These are phyloP conservation scores for Plasmodium yoelii DNA, from an alignment of 169 alveolate genomes.

Conservation along the genomic window DNA sequence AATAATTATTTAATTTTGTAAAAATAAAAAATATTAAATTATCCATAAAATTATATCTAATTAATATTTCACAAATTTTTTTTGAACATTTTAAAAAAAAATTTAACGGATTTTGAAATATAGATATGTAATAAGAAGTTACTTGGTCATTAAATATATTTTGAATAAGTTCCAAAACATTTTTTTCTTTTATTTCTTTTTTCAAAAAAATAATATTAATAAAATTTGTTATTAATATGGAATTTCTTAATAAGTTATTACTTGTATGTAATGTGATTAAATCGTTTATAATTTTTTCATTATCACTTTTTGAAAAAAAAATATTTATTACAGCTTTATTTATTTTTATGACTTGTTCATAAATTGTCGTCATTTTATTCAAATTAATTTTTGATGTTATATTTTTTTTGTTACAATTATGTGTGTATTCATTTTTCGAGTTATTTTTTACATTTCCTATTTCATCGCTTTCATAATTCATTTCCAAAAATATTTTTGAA, in stretches of 20 bases:
- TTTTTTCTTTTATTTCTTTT: background rate
- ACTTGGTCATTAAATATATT: constrained; percentile 27
- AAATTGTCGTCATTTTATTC: background rate
- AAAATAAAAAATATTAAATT: constrained; percentile 34
- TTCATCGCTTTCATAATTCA: background rate
- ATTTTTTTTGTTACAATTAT: background rate
- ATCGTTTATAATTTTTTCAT: background rate
- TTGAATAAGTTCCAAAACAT: constrained; percentile 19
- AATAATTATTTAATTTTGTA: constrained; percentile 34
- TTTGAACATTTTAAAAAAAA: constrained; percentile 41
- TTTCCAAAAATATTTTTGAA: background rate
- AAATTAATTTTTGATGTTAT: background rate
- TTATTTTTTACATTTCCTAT: no score
- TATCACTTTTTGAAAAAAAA: constrained; percentile 11
- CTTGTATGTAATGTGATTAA: constrained; percentile 14
- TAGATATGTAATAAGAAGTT: constrained; percentile 50
- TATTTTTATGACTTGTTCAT: constrained; percentile 35
- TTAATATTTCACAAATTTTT: constrained; percentile 9
- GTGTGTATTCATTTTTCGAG: no score
- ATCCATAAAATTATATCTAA: constrained; percentile 37
- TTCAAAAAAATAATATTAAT: constrained; percentile 21
- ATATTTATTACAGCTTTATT: constrained; percentile 2
- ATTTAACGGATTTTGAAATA: constrained; percentile 66
- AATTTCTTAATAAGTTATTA: constrained; percentile 5
- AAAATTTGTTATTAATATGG: constrained; percentile 29